A percentile compares a stretch with the other conserved stretches of the same genome.
Evolutionary conservation across 2,329 filamentous ascomycete species (phyloP).

Genomic region (Aspergillus fumigatus): DNA sequence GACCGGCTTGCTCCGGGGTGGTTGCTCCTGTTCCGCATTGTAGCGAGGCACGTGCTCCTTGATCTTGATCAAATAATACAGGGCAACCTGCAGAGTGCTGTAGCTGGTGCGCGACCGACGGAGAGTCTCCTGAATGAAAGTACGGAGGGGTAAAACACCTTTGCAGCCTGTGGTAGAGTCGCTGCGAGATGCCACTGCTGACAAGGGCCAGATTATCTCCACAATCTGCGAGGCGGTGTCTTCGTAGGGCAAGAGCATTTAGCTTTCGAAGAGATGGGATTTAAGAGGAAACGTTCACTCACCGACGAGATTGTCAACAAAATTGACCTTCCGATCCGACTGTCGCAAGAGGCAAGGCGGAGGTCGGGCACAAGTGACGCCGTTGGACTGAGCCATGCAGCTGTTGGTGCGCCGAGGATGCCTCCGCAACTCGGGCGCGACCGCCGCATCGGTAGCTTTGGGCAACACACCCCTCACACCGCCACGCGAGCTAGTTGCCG

Average conservation of each 20-base stretch:
- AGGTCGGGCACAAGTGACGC: conserved; percentile 49
- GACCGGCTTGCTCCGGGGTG: conserved; percentile 66
- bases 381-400: conserved; percentile 49
- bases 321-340: conserved; percentile 86
- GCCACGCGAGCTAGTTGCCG: conserved; percentile 22
- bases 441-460: conserved; percentile 29
- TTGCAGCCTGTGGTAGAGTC: conserved; percentile 63
- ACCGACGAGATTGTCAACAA: conserved; percentile 97
- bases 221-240: conserved; percentile 97
- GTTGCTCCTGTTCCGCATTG: conserved; percentile 77
- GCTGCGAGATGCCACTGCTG: conserved; percentile 70
- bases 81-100: conserved; percentile 90
- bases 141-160: conserved; percentile 81
- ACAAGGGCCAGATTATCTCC: conserved; percentile 93
- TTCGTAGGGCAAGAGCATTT: conserved; percentile 39
- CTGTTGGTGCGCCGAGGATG: conserved; percentile 52
- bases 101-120: conserved; percentile 94
- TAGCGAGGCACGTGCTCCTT: conserved; percentile 79
- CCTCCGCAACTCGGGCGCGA: conserved; percentile 39
- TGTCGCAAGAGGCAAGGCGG: conserved; percentile 79
- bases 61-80: conserved; percentile 94
- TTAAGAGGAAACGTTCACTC: conserved; percentile 50
- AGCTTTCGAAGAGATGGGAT: conserved; percentile 18
- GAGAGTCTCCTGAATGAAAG: conserved; percentile 95
- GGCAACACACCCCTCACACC: conserved; percentile 23